phyloP scores from a whole-genome alignment of 1,284 basidiomycete genomes.

The Rhodotorula sp. region DNA sequence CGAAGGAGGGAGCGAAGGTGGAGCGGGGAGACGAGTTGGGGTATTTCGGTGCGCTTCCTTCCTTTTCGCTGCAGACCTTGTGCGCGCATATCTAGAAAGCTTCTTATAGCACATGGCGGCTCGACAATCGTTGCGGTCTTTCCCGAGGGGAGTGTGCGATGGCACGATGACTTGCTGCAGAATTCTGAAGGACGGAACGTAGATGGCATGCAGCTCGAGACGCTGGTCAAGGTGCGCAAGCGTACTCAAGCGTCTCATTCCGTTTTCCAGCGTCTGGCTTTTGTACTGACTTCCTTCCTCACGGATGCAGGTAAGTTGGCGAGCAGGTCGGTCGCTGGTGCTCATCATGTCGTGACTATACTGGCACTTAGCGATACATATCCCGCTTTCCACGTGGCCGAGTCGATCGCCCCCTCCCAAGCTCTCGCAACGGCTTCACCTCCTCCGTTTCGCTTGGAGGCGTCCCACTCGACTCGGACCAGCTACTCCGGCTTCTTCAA shows the following conservation, averaged over 20 bases:
- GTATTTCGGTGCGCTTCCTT: slow-evolving; percentile 51
- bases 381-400: no score
- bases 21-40: slow-evolving; percentile 55
- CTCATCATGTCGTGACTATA: no score
- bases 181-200: slow-evolving; percentile 51
- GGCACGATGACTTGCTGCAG: slow-evolving; percentile 83
- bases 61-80: accelerated
- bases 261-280: no score
- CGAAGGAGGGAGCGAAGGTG: slow-evolving; percentile 49
- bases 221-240: slow-evolving; percentile 62
- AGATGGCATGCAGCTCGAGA: slow-evolving; percentile 55
- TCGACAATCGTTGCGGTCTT: slow-evolving; percentile 87
- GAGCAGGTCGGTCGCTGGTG: slow-evolving; percentile 10
- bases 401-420: no score
- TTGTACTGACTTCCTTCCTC: accelerated
- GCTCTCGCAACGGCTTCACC: no score
- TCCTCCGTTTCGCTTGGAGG: no score
- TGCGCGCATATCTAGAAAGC: slow-evolving; percentile 50
- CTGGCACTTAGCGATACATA: no score
- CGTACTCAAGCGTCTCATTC: no score
- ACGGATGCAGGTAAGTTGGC: slow-evolving; percentile 2
- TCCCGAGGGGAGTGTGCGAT: slow-evolving; percentile 72
- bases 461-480: no score
- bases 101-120: slow-evolving; percentile 69
- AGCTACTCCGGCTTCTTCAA: no score